Conservation (phyloP, 1,284 basidiomycete genomes). For the Boletus semigastroideus region DNA sequence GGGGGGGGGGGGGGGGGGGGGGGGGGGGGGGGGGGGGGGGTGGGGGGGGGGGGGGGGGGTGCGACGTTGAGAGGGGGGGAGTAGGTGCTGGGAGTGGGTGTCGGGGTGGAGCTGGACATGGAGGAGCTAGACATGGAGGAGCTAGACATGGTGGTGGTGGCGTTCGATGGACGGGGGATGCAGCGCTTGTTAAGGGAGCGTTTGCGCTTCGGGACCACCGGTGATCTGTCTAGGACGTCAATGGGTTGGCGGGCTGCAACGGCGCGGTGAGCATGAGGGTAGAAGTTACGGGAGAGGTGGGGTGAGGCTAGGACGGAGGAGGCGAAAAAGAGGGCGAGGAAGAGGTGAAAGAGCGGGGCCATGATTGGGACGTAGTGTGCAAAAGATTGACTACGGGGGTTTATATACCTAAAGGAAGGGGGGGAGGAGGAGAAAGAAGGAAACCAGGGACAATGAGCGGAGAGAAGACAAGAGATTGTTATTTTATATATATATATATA, state of each 20-base stretch:
- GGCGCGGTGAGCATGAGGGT: slow-evolving; percentile 31
- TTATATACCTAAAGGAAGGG: not conserved
- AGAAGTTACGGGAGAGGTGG: slow-evolving; percentile 41
- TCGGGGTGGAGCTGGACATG: not conserved
- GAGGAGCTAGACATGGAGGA: not conserved
- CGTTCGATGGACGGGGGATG: slow-evolving; percentile 23
- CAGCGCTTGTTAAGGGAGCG: slow-evolving; percentile 46
- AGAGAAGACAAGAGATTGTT: no score
- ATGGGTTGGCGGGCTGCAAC: slow-evolving; percentile 36
- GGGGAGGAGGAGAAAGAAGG: not conserved
- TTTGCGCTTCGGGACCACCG: slow-evolving; percentile 19
- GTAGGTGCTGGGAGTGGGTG: not conserved
- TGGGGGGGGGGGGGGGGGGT: not conserved
- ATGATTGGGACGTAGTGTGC: slow-evolving; percentile 29
- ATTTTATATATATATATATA: no score
- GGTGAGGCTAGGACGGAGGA: slow-evolving; percentile 47
- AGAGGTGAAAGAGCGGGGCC: slow-evolving; percentile 45
- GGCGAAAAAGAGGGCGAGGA: slow-evolving; percentile 43
- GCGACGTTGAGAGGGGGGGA: slow-evolving; percentile 17
- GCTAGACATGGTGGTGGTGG: slow-evolving; percentile 15
- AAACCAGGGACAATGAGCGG: no score
- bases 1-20: not conserved
- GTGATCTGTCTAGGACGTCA: slow-evolving; percentile 29
- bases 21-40: not conserved
- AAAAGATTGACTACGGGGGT: slow-evolving; percentile 2